Evolutionary conservation across 371 early-diverging fungal species (phyloP).

Genomic region (Mucor piriformis): DNA sequence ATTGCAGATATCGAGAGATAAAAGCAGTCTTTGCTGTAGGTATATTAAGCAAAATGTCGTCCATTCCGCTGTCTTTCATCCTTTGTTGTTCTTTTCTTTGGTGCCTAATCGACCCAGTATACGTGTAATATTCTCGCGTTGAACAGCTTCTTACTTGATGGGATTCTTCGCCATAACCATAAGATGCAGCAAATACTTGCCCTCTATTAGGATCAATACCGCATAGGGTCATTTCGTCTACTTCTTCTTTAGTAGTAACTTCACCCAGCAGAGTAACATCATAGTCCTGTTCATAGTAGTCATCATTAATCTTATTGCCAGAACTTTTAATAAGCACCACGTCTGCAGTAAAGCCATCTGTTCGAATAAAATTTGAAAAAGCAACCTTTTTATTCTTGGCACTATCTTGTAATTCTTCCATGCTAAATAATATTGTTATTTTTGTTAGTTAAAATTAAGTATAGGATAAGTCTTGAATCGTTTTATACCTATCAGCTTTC

Average conservation of each 20-base stretch:
- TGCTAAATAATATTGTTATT: background rate
- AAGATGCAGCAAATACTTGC: background rate
- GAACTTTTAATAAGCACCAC: conserved; percentile 5
- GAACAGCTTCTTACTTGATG: background rate
- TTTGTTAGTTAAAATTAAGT: too few species aligned
- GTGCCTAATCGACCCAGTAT: too few species aligned
- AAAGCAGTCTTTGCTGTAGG: too few species aligned
- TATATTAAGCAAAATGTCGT: too few species aligned
- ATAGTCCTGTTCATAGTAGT: background rate
- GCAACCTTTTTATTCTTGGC: background rate
- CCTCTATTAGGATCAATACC: background rate
- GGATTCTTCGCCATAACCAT: background rate
- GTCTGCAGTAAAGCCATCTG: conserved; percentile 1
- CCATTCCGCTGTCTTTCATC: too few species aligned
- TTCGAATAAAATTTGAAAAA: conserved; percentile 7
- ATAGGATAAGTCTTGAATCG: background rate
- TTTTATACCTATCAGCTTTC: conserved; percentile 1
- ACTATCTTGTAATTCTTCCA: too few species aligned
- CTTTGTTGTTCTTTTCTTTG: too few species aligned
- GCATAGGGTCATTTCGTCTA: background rate
- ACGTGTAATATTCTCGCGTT: too few species aligned
- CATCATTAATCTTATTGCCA: background rate
- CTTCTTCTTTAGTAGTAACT: background rate
- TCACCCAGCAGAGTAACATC: background rate
- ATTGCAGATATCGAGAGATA: too few species aligned